Percentiles rank a stretch among this genome's conserved stretches.
Conservation (phyloP, 805 yeast species). For the Clavispora phyllophila region DNA sequence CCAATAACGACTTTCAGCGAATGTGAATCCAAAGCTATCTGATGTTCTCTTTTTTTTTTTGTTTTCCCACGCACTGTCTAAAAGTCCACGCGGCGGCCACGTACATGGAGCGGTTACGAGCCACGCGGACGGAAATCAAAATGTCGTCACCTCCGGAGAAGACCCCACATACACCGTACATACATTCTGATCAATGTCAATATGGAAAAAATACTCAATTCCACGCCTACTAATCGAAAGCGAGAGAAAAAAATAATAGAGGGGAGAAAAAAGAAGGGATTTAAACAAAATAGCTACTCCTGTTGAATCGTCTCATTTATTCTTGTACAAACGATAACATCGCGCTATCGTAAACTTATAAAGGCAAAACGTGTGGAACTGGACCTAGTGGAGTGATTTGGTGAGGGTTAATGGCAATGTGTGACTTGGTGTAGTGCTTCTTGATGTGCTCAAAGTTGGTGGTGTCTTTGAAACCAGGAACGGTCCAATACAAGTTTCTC, state of each 20-base stretch:
- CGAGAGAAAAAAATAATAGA: no score
- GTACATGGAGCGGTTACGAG: background rate
- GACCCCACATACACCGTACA: no score
- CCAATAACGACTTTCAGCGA: background rate
- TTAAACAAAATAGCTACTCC: no score
- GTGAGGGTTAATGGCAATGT: slow-evolving; percentile 70
- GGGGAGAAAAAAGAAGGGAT: background rate
- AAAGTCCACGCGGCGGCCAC: background rate
- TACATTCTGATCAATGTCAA: no score
- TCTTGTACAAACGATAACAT: no score
- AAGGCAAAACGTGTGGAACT: slow-evolving; percentile 57
- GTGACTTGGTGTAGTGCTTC: slow-evolving; percentile 85
- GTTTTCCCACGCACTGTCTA: slow-evolving; percentile 3
- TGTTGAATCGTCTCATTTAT: background rate
- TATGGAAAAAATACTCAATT: no score
- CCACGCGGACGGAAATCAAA: no score
- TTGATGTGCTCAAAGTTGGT: slow-evolving; percentile 89
- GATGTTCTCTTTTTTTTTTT: slow-evolving; percentile 1
- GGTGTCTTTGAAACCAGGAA: slow-evolving; percentile 68
- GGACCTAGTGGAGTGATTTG: slow-evolving; percentile 90
- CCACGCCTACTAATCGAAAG: no score
- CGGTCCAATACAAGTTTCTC: slow-evolving; percentile 74
- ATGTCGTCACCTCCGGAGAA: no score
- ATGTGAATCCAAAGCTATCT: background rate
- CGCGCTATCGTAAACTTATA: slow-evolving; percentile 3